Evolutionary conservation across 768 basidiomycete genomes (phyloP).

Genomic region (Psilocybe cyanescens): DNA sequence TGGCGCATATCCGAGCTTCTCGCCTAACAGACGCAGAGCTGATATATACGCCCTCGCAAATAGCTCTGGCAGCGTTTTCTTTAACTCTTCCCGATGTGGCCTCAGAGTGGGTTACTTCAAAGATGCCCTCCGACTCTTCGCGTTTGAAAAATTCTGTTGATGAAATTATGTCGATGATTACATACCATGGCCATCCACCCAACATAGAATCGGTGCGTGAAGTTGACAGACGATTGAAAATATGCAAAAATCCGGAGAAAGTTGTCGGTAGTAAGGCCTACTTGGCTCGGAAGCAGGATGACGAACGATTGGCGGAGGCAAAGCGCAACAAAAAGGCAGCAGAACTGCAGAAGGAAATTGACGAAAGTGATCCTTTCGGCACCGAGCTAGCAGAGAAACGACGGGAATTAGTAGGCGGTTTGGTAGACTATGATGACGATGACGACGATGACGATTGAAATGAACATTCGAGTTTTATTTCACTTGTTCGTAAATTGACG

Average conservation of each 20-base stretch:
- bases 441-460: slow-evolving; percentile 24
- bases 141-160: slow-evolving; percentile 39
- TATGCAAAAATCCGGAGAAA: slow-evolving; percentile 97
- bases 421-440: slow-evolving; percentile 63
- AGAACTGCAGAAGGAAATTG: slow-evolving; percentile 46
- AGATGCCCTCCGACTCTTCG: slow-evolving; percentile 19
- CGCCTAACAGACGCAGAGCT: slow-evolving; percentile 92
- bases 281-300: slow-evolving; percentile 69
- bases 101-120: slow-evolving; percentile 59
- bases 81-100: slow-evolving; percentile 65
- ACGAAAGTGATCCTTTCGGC: slow-evolving; percentile 74
- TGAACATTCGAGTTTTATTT: not conserved
- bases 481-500: too few relatives aligned
- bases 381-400: slow-evolving; percentile 45
- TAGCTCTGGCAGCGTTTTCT: slow-evolving; percentile 81
- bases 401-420: slow-evolving; percentile 50
- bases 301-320: slow-evolving; percentile 68
- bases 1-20: slow-evolving; percentile 72
- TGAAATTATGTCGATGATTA: slow-evolving; percentile 60
- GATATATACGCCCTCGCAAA: slow-evolving; percentile 91
- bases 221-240: slow-evolving; percentile 82
- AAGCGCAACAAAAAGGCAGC: slow-evolving; percentile 69
- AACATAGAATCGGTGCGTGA: slow-evolving; percentile 85
- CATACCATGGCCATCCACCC: slow-evolving; percentile 59
- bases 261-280: slow-evolving; percentile 89